phyloP scores from a whole-genome alignment of 148 eudicot genomes.

The Persicaria tinctoria region DNA sequence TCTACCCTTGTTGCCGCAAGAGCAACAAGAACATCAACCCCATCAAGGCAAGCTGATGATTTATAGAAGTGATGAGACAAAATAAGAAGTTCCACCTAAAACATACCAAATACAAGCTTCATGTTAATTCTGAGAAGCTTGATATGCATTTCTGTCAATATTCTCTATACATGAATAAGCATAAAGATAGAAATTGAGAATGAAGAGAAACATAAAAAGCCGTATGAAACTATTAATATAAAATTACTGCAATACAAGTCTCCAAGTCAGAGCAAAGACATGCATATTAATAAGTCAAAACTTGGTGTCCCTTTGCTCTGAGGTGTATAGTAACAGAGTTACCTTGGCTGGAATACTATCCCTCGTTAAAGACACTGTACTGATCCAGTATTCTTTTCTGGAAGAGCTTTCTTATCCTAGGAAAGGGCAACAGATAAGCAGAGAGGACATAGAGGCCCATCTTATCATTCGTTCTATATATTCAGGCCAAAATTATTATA shows the following conservation, averaged over 20 bases:
- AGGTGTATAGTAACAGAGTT: background rate
- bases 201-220: background rate
- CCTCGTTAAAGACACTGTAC: background rate
- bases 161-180: background rate
- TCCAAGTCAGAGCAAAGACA: background rate
- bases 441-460: background rate
- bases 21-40: constrained; percentile 98
- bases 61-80: constrained; percentile 98
- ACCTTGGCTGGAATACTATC: background rate
- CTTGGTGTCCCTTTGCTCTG: background rate
- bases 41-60: constrained; percentile 94
- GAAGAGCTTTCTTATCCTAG: background rate
- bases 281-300: background rate
- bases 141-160: background rate
- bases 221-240: background rate
- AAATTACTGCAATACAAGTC: constrained; percentile 1
- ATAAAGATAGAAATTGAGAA: background rate
- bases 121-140: constrained; percentile 16
- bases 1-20: constrained; percentile 98
- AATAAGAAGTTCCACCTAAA: constrained; percentile 97
- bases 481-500: background rate
- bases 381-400: background rate
- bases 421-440: background rate
- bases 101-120: constrained; percentile 16
- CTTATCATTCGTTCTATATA: background rate